Conservation (phyloP, 1,284 basidiomycete species). For the Boletus semigastroideus region DNA sequence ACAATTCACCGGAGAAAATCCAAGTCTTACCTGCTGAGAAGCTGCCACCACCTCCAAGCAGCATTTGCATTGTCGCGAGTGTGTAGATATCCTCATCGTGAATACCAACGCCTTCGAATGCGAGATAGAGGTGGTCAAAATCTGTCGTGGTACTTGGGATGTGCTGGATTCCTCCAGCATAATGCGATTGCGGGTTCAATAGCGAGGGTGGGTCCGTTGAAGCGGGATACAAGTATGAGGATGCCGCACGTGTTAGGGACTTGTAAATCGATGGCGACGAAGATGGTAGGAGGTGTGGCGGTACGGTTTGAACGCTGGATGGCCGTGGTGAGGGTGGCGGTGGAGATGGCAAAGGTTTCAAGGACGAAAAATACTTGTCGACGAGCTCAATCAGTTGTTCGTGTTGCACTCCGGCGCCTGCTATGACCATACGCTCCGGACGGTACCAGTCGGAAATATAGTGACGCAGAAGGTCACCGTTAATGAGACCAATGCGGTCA, state of each 20-base stretch:
- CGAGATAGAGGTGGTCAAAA: constrained; percentile 93
- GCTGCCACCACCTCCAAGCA: constrained; percentile 92
- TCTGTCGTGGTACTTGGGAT: constrained; percentile 70
- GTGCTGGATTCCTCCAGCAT: constrained; percentile 85
- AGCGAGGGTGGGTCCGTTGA: constrained; percentile 28
- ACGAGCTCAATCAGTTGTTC: constrained; percentile 84
- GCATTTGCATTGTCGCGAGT: constrained; percentile 91
- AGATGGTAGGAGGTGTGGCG: constrained; percentile 55
- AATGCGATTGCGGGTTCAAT: constrained; percentile 54
- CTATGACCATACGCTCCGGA: constrained; percentile 92
- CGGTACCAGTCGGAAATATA: constrained; percentile 86
- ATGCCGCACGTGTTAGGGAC: constrained; percentile 68
- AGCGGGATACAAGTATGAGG: constrained; percentile 63
- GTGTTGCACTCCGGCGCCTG: constrained; percentile 91
- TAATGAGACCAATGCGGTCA: constrained; percentile 75
- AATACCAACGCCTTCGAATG: constrained; percentile 90
- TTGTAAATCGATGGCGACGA: constrained; percentile 59
- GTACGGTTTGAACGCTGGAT: constrained; percentile 38
- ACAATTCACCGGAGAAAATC: not conserved
- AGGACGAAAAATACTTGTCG: constrained; percentile 80
- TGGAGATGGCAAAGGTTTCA: constrained; percentile 46
- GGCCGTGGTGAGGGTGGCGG: constrained; percentile 33
- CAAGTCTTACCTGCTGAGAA: constrained; percentile 80
- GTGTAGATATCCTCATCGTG: constrained; percentile 94
- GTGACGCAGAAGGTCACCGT: constrained; percentile 60